A percentile compares a stretch with the other conserved stretches of the same genome.
phyloP scores from a whole-genome alignment of 441 rosid genomes.

The Mallotus repandus region DNA sequence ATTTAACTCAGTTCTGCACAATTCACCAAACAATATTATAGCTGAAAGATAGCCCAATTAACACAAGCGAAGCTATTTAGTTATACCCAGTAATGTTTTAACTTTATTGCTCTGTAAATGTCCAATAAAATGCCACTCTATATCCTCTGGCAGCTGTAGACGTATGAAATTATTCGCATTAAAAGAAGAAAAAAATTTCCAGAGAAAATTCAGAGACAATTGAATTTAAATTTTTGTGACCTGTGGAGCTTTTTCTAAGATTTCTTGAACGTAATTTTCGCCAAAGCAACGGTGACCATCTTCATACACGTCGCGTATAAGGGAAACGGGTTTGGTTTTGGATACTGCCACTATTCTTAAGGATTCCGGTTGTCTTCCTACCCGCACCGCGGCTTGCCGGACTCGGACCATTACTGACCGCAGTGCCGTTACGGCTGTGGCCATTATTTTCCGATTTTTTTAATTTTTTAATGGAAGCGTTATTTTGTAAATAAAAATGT shows the following conservation, averaged over 20 bases:
- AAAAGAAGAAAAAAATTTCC: too few species aligned
- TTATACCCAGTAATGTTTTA: conserved; percentile 63
- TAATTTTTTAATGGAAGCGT: background rate
- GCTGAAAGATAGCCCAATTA: too few species aligned
- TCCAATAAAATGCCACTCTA: conserved; percentile 89
- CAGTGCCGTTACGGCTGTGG: conserved; percentile 61
- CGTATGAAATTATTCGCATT: background rate
- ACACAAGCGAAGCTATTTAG: too few species aligned
- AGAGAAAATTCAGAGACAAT: background rate
- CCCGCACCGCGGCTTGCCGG: conserved; percentile 61
- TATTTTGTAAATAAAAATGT: too few species aligned
- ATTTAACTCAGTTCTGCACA: too few species aligned
- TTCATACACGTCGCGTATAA: conserved; percentile 75
- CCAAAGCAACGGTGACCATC: conserved; percentile 89
- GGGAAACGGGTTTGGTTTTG: conserved; percentile 79
- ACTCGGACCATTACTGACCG: conserved; percentile 67
- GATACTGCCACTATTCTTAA: conserved; percentile 78
- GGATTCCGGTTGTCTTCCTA: conserved; percentile 43
- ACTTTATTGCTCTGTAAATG: conserved; percentile 91
- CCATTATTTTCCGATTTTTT: conserved; percentile 32
- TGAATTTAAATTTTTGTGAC: conserved; percentile 23
- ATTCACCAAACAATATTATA: too few species aligned
- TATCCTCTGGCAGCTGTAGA: conserved; percentile 73
- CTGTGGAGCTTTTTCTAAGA: conserved; percentile 85
- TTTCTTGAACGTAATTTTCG: conserved; percentile 83